Evolutionary conservation across 2,329 filamentous ascomycete genomes (phyloP).

Genomic region (Fusarium burgessii): DNA sequence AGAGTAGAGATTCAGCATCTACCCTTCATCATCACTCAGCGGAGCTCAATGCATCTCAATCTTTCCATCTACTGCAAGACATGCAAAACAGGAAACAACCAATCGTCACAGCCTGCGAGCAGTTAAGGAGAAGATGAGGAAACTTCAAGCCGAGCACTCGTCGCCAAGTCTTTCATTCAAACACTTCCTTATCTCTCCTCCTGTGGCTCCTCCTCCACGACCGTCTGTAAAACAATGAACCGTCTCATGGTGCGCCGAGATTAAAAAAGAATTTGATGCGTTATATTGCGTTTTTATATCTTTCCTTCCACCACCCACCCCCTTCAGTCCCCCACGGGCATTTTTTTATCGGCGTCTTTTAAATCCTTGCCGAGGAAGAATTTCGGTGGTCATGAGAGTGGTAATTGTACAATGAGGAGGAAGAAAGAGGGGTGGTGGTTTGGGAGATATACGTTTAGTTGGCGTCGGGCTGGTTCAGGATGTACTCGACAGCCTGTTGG

Average conservation of each 20-base stretch:
- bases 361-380: conserved; percentile 35
- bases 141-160: conserved; percentile 16
- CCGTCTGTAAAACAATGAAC: conserved; percentile 35
- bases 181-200: conserved; percentile 10
- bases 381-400: conserved; percentile 30
- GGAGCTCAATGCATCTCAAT: not conserved
- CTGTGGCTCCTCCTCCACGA: conserved; percentile 11
- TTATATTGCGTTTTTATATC: conserved; percentile 28
- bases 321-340: conserved; percentile 2
- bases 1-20: conserved; percentile 35
- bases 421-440: conserved; percentile 15
- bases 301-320: conserved; percentile 9
- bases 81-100: not conserved
- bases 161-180: conserved; percentile 31
- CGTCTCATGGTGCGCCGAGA: conserved; percentile 40
- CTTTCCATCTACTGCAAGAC: not conserved
- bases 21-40: conserved; percentile 16
- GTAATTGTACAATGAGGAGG: conserved; percentile 47
- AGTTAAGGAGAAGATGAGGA: not conserved
- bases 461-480: conserved; percentile 92
- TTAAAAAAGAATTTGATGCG: conserved; percentile 31
- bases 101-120: conserved; percentile 12
- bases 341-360: conserved; percentile 33
- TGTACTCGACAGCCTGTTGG: conserved; percentile 95
- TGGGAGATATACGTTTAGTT: conserved; percentile 60